phyloP scores from a whole-genome alignment of 345 rosid genomes.

The Gossypium mustelinum region DNA sequence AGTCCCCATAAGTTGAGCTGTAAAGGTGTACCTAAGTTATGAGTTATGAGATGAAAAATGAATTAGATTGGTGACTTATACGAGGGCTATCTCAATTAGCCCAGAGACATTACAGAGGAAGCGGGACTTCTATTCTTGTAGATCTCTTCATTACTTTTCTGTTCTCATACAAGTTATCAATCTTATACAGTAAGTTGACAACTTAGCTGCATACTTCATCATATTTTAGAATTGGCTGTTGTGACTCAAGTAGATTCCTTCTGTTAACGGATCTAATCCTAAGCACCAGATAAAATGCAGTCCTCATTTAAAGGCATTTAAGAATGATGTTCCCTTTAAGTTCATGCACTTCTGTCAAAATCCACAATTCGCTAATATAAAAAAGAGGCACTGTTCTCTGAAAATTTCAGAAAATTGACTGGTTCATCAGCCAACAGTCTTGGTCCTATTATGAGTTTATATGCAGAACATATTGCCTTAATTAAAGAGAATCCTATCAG shows the following conservation, averaged over 20 bases:
- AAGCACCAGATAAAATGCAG: not conserved
- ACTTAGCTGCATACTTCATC: not conserved
- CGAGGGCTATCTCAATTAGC: not conserved
- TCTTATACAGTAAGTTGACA: not conserved
- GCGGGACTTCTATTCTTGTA: not conserved
- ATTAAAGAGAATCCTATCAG: not conserved
- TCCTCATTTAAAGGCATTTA: not conserved
- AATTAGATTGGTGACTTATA: not conserved
- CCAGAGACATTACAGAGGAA: not conserved
- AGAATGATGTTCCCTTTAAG: not conserved
- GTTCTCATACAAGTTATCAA: not conserved
- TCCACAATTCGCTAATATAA: not conserved
- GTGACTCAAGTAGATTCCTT: not conserved
- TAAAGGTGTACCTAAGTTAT: not conserved
- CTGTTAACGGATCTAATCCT: not conserved
- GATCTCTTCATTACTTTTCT: not conserved
- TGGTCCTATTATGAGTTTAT: not conserved
- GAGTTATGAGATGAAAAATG: not conserved
- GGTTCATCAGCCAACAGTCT: not conserved
- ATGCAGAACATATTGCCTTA: not conserved
- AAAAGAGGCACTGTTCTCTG: not conserved
- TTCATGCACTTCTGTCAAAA: not conserved
- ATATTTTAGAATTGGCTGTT: constrained; percentile 1
- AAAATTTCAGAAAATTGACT: not conserved
- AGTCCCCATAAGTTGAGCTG: not conserved